Conservation (phyloP, 192 early-diverging fungal genomes). For the Helicostylum pulchrum region DNA sequence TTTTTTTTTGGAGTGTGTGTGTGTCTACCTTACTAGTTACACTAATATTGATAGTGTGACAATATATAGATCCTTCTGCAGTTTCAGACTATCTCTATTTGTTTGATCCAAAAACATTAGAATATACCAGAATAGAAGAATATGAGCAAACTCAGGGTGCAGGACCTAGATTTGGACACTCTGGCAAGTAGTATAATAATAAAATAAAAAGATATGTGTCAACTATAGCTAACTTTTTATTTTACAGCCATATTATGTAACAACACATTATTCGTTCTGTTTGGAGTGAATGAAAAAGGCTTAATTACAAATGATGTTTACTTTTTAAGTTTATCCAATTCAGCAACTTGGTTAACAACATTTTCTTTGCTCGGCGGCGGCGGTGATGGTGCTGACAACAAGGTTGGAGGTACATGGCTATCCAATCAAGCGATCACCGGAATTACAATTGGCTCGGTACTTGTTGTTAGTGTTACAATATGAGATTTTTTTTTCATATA, state of each 20-base stretch:
- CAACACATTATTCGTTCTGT: neutral
- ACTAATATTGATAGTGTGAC: neutral
- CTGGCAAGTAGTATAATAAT: constrained; percentile 5
- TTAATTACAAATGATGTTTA: neutral
- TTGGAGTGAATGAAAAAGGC: constrained; percentile 1
- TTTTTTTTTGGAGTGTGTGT: no score
- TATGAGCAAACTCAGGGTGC: neutral
- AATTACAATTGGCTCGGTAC: constrained; percentile 2
- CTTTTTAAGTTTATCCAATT: neutral
- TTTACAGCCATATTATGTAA: constrained; percentile 10
- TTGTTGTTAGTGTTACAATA: constrained; percentile 1
- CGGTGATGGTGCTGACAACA: neutral
- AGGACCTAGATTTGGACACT: constrained; percentile 15
- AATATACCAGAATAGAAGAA: constrained; percentile 3
- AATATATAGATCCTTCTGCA: neutral
- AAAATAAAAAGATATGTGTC: neutral
- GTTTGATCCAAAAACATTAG: constrained; percentile 9
- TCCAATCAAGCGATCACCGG: neutral
- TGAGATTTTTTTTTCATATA: no score
- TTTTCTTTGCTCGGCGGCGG: neutral
- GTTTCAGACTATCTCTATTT: constrained; percentile 4
- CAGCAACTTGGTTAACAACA: neutral
- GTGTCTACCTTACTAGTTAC: neutral
- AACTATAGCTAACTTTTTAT: neutral
- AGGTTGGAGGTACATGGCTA: no score